Evolutionary conservation across 1,139 yeast genomes (phyloP).

Genomic region (Candida albicans): DNA sequence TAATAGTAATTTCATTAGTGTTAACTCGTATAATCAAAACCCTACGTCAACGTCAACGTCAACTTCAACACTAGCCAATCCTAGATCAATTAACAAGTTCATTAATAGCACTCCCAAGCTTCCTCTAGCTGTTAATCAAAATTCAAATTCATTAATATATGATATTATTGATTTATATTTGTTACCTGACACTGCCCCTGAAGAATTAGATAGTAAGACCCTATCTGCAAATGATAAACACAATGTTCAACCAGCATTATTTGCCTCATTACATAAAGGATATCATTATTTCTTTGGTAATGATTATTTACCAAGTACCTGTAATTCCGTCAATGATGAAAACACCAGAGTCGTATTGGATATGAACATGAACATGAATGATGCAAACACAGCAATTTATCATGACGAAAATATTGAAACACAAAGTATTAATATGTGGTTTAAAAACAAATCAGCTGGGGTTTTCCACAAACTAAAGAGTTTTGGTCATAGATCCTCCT

Average conservation of each 20-base stretch:
- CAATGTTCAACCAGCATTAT: conserved; percentile 4
- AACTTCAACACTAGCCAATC: not conserved
- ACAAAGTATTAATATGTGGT: not conserved
- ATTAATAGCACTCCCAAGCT: conserved; percentile 1
- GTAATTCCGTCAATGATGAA: not conserved
- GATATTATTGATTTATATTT: conserved; percentile 13
- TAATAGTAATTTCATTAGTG: conserved; percentile 1
- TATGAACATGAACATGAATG: not conserved
- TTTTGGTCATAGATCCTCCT: not conserved
- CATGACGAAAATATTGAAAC: not conserved
- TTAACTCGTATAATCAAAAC: conserved; percentile 1
- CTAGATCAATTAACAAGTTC: conserved; percentile 1
- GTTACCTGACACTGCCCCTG: conserved; percentile 4
- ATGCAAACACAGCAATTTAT: too few relatives aligned
- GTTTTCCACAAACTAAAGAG: not conserved
- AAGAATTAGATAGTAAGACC: not conserved
- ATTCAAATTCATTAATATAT: conserved; percentile 4
- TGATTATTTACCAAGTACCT: conserved; percentile 4
- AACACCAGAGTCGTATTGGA: not conserved
- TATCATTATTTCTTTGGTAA: conserved; percentile 10
- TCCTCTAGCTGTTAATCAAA: not conserved
- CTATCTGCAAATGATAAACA: not conserved
- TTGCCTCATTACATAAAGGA: conserved; percentile 13
- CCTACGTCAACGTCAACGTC: not conserved
- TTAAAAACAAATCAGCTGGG: not conserved